These are phyloP conservation scores for Fusarium sp. DNA, from an alignment of 2,329 filamentous ascomycete genomes.

Conservation along the genomic window DNA sequence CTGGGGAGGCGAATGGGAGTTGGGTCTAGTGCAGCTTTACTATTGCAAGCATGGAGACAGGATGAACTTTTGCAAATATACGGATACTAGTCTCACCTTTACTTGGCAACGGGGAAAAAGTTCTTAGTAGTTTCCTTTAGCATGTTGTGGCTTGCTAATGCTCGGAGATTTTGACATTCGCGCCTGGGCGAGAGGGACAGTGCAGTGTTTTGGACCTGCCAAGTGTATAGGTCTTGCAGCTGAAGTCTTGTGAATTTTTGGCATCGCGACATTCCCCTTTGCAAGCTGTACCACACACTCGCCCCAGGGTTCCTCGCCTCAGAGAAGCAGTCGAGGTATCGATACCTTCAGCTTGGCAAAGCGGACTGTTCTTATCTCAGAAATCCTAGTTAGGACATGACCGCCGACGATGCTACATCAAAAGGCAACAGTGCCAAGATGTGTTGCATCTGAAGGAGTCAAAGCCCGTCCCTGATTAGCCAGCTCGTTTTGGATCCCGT, in stretches of 20 bases:
- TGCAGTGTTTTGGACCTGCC: neutral
- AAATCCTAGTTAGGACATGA: conserved; percentile 27
- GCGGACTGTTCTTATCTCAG: conserved; percentile 26
- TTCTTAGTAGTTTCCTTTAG: conserved; percentile 2
- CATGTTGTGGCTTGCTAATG: conserved; percentile 12
- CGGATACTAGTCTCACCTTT: conserved; percentile 3
- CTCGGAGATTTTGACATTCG: conserved; percentile 14
- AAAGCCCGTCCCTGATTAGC: conserved; percentile 19
- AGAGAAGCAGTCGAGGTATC: neutral
- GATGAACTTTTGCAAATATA: conserved; percentile 20
- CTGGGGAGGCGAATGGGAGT: conserved; percentile 8
- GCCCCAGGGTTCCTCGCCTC: neutral
- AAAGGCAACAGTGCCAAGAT: conserved; percentile 19
- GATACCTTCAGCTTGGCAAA: conserved; percentile 17
- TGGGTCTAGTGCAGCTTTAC: conserved; percentile 4
- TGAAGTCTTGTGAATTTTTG: neutral
- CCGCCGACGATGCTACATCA: conserved; percentile 22
- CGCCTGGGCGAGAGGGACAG: neutral
- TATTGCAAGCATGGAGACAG: neutral
- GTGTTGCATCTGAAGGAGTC: conserved; percentile 3
- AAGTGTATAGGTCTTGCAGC: neutral
- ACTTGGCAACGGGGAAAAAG: conserved; percentile 18
- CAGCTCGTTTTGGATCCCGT: conserved; percentile 6
- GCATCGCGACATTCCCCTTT: neutral
- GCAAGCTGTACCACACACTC: neutral